Conservation (phyloP, 2,329 filamentous ascomycete genomes). For the Ophiosphaerella herpotricha region DNA sequence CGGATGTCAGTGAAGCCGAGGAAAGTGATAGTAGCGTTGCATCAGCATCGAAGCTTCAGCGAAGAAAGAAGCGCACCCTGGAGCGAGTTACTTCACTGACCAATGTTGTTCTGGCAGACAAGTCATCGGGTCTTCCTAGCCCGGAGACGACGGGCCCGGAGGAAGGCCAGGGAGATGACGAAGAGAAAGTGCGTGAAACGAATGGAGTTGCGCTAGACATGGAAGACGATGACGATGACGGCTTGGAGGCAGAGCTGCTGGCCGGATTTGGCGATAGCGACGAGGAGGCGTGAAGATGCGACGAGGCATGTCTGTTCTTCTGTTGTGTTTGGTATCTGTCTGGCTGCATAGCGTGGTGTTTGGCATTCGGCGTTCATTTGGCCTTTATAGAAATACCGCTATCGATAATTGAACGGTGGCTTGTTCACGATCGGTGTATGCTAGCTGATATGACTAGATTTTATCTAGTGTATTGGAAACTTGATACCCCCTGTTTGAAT, state of each 20-base stretch:
- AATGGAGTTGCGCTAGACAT: slow-evolving; percentile 46
- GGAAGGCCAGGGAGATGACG: slow-evolving; percentile 49
- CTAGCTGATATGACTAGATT: not conserved
- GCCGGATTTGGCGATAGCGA: slow-evolving; percentile 36
- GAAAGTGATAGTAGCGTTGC: slow-evolving; percentile 47
- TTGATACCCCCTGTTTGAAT: too few relatives aligned
- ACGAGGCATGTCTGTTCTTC: not conserved
- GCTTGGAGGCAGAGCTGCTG: slow-evolving; percentile 50
- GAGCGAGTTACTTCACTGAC: slow-evolving; percentile 53
- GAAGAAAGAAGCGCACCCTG: slow-evolving; percentile 54
- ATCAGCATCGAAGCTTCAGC: slow-evolving; percentile 50
- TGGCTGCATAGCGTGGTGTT: slow-evolving; percentile 47
- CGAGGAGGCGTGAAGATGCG: slow-evolving; percentile 18
- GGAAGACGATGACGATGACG: slow-evolving; percentile 60
- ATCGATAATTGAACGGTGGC: slow-evolving; percentile 6
- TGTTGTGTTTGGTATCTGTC: slow-evolving; percentile 14
- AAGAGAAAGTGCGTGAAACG: slow-evolving; percentile 46
- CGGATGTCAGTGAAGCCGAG: slow-evolving; percentile 45
- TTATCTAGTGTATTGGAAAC: too few relatives aligned
- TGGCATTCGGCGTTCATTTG: slow-evolving; percentile 34
- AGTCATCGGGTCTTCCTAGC: slow-evolving; percentile 47
- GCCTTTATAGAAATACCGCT: slow-evolving; percentile 12
- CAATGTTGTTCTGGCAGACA: slow-evolving; percentile 48
- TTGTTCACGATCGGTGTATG: slow-evolving; percentile 6
- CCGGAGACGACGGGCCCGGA: slow-evolving; percentile 47